phyloP scores from a whole-genome alignment of 495 filamentous ascomycete genomes.

The Astrothelium subdiscretum region DNA sequence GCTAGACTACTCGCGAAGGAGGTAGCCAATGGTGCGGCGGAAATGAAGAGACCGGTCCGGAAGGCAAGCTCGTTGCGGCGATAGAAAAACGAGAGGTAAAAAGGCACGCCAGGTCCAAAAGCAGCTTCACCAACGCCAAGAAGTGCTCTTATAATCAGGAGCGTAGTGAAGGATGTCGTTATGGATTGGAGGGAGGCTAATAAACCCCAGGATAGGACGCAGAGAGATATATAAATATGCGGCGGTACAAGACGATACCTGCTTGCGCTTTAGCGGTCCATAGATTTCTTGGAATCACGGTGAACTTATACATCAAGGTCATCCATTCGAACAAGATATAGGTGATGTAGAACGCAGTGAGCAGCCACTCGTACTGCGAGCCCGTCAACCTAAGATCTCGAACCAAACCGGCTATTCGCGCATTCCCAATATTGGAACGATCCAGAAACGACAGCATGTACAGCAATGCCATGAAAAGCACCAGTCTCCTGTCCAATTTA shows the following conservation, averaged over 20 bases:
- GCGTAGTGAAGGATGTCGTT: constrained; percentile 38
- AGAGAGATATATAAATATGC: constrained; percentile 45
- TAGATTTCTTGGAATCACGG: background rate
- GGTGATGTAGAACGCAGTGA: constrained; percentile 55
- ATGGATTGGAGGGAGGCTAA: constrained; percentile 60
- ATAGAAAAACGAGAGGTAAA: constrained; percentile 53
- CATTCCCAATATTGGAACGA: constrained; percentile 36
- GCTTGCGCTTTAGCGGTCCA: background rate
- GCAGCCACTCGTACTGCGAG: constrained; percentile 52
- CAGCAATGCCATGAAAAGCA: constrained; percentile 66
- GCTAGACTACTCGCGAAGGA: constrained; percentile 60
- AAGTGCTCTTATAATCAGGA: constrained; percentile 27
- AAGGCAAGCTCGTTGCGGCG: constrained; percentile 49
- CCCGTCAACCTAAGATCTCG: constrained; percentile 49
- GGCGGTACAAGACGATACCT: constrained; percentile 42
- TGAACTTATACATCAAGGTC: constrained; percentile 45
- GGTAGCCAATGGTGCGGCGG: constrained; percentile 49
- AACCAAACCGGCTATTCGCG: constrained; percentile 59
- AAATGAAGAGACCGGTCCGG: constrained; percentile 49
- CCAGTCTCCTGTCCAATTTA: constrained; percentile 63
- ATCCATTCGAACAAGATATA: constrained; percentile 71
- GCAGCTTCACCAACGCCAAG: constrained; percentile 52
- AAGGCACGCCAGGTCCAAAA: constrained; percentile 50
- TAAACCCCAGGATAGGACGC: constrained; percentile 49
- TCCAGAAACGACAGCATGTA: constrained; percentile 78